Conservation (phyloP, 768 basidiomycete genomes). For the Psilocybe sp. region DNA sequence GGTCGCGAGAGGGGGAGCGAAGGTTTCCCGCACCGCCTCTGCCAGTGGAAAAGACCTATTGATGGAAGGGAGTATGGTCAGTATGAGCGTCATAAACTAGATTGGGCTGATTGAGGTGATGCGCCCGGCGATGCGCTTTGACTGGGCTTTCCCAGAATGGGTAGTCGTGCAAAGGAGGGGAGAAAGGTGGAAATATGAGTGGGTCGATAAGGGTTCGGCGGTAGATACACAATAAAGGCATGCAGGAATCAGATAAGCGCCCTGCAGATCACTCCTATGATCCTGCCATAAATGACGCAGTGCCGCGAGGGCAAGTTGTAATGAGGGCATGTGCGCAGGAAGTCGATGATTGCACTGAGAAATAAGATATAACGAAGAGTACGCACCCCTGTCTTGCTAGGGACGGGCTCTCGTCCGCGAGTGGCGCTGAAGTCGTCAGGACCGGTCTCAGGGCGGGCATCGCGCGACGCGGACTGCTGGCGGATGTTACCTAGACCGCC, state of each 20-base stretch:
- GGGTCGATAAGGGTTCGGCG: background rate
- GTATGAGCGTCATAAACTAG: too few species aligned
- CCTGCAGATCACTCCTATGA: too few species aligned
- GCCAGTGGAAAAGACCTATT: constrained; percentile 54
- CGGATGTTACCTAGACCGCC: constrained; percentile 72
- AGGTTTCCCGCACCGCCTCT: constrained; percentile 87
- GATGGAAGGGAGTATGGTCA: constrained; percentile 14
- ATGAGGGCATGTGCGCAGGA: too few species aligned
- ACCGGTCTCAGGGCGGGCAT: constrained; percentile 36
- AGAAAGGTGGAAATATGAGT: background rate
- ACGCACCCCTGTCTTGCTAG: constrained; percentile 34
- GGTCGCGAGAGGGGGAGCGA: constrained; percentile 69
- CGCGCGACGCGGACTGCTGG: constrained; percentile 42
- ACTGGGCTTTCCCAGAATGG: constrained; percentile 13
- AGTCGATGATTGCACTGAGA: background rate
- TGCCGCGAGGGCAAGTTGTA: too few species aligned
- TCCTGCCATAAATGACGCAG: too few species aligned
- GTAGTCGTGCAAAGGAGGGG: background rate
- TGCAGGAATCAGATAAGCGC: background rate
- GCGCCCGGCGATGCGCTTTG: too few species aligned
- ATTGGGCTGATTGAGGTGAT: too few species aligned
- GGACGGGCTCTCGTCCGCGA: constrained; percentile 58
- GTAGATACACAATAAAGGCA: too few species aligned
- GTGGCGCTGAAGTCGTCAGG: constrained; percentile 56
- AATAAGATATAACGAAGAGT: background rate